These are phyloP conservation scores for Nitzschia sp. DNA, from an alignment of 108 stramenopile species.

Conservation along the genomic window DNA sequence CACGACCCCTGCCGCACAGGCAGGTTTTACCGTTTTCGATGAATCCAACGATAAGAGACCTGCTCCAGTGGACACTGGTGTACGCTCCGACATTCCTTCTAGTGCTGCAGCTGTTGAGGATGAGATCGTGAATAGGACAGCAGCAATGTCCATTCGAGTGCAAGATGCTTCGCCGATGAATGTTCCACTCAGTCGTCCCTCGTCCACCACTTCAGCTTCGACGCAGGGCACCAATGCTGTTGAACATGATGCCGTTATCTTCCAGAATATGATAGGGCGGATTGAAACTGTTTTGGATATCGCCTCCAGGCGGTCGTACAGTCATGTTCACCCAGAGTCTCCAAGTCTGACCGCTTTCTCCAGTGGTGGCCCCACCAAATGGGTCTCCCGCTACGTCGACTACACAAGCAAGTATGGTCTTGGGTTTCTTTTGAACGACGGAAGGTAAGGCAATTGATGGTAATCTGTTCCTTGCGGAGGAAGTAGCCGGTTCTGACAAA, in stretches of 20 bases:
- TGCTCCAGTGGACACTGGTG: background rate
- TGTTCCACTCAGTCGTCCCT: background rate
- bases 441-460: conserved; percentile 55
- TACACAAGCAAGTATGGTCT: conserved; percentile 98
- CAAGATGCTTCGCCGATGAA: conserved; percentile 13
- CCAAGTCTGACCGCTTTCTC: conserved; percentile 34
- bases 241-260: conserved; percentile 25
- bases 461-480: background rate
- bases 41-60: conserved; percentile 18
- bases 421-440: conserved; percentile 92
- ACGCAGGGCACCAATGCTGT: background rate
- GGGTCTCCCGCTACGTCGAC: conserved; percentile 96
- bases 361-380: conserved; percentile 64
- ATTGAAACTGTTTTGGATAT: conserved; percentile 43
- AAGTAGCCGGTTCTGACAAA: conserved; percentile 2
- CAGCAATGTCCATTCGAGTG: conserved; percentile 28
- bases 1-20: background rate
- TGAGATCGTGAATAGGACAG: conserved; percentile 29
- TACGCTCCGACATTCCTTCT: background rate
- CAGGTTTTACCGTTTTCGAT: conserved; percentile 40
- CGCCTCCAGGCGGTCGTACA: conserved; percentile 30
- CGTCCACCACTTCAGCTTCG: background rate
- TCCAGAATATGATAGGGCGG: conserved; percentile 42
- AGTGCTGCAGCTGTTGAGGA: conserved; percentile 4
- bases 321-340: conserved; percentile 38